Conservation (phyloP, 140 eudicot genomes). For the Cichorium intybus region DNA sequence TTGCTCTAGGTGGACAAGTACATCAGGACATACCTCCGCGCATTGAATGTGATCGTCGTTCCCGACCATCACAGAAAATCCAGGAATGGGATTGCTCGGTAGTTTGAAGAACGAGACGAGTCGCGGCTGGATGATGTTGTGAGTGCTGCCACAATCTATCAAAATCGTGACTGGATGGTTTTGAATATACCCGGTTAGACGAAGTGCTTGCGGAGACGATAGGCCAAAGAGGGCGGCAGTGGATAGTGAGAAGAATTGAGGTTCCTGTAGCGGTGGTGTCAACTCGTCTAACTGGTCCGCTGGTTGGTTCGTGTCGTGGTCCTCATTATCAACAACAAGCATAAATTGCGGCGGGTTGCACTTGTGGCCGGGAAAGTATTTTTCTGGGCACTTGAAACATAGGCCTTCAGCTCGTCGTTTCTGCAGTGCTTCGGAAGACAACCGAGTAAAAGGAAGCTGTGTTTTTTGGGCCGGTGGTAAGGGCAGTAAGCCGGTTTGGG, state of each 20-base stretch:
- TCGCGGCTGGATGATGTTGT: neutral
- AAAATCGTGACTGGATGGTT: neutral
- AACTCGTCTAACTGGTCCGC: no score
- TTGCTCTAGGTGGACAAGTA: neutral
- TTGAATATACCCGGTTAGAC: neutral
- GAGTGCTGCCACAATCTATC: neutral
- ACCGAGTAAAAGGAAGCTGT: neutral
- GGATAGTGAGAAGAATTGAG: neutral
- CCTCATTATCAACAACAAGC: neutral
- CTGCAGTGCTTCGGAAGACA: neutral
- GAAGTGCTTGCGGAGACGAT: neutral
- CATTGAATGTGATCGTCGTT: neutral
- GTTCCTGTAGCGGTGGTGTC: neutral
- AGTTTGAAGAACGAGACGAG: neutral
- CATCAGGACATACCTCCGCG: neutral
- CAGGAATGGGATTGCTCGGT: neutral
- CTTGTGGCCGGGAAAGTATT: neutral
- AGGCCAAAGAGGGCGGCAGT: neutral
- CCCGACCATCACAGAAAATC: neutral
- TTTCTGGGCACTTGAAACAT: neutral
- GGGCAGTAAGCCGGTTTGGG: neutral
- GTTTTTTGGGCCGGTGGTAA: no score
- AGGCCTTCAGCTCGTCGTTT: neutral
- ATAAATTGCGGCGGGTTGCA: neutral
- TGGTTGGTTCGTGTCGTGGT: no score